A percentile compares a stretch with the other conserved stretches of the same genome.
phyloP scores from a whole-genome alignment of 1,284 basidiomycete species.

The Phellinidium pouzarii region DNA sequence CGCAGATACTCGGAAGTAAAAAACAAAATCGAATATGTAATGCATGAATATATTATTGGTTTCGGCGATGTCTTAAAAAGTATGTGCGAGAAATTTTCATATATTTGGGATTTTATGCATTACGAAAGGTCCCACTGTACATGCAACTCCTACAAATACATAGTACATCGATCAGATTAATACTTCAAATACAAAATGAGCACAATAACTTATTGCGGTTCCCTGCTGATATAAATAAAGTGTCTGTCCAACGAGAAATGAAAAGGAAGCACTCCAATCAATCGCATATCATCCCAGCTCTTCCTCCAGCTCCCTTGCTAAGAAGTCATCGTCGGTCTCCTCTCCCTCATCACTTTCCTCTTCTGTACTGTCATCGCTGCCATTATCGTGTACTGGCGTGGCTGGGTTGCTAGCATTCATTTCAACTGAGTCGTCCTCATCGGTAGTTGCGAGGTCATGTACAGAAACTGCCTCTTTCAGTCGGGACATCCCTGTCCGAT shows the following conservation, averaged over 20 bases:
- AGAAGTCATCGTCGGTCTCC: constrained; percentile 64
- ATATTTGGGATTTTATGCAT: no score
- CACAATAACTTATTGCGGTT: constrained; percentile 10
- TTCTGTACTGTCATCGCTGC: constrained; percentile 21
- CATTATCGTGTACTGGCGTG: constrained; percentile 22
- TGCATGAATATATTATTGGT: no score
- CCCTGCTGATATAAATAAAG: neutral
- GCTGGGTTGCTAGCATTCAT: constrained; percentile 23
- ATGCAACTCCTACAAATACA: constrained; percentile 15
- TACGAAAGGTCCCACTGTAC: no score
- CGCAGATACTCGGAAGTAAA: no score
- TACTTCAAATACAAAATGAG: constrained; percentile 1
- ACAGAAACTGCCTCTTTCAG: constrained; percentile 62
- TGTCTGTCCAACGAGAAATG: neutral
- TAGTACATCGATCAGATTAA: constrained; percentile 7
- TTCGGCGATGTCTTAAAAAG: no score
- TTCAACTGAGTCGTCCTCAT: constrained; percentile 22
- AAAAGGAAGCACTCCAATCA: neutral
- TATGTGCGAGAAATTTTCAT: no score
- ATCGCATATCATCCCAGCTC: constrained; percentile 53
- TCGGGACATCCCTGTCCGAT: constrained; percentile 54
- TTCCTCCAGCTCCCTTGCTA: constrained; percentile 65
- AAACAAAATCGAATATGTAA: no score
- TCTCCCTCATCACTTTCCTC: constrained; percentile 35
- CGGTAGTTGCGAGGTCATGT: constrained; percentile 36